These are phyloP conservation scores for Tardiomyces blankii DNA, from an alignment of 1,139 yeast species.

Conservation along the genomic window DNA sequence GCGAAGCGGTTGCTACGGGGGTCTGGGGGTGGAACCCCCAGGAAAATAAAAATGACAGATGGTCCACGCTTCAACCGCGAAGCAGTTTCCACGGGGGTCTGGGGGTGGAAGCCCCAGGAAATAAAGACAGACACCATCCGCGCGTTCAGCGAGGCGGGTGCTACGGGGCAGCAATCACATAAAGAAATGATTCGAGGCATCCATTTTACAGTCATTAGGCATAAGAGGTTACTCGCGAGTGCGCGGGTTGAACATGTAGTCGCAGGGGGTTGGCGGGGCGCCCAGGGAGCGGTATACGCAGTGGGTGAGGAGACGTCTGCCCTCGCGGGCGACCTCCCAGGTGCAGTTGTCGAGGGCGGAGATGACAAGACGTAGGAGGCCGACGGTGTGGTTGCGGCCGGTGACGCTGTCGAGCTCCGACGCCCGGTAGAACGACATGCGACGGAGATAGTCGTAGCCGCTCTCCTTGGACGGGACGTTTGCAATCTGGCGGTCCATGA, in stretches of 20 bases:
- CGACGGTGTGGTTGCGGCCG: slow-evolving; percentile 20
- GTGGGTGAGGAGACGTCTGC: slow-evolving; percentile 19
- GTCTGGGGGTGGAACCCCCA: too few species aligned
- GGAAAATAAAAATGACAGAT: too few species aligned
- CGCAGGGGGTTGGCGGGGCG: slow-evolving; percentile 2
- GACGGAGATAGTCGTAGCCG: slow-evolving; percentile 16
- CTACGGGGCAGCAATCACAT: too few species aligned
- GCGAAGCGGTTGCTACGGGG: too few species aligned
- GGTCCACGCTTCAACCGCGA: too few species aligned
- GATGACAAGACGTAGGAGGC: slow-evolving; percentile 21
- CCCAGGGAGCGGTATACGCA: slow-evolving; percentile 25
- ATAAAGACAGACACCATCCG: too few species aligned
- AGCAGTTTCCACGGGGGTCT: too few species aligned
- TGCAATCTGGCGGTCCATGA: slow-evolving; percentile 10
- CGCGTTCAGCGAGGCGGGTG: too few species aligned
- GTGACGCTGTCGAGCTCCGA: slow-evolving; percentile 12
- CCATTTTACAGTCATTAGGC: not conserved
- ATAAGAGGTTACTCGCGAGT: not conserved
- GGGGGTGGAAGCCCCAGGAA: too few species aligned
- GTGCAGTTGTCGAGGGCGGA: slow-evolving; percentile 16
- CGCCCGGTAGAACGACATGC: slow-evolving; percentile 13
- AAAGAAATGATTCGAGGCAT: too few species aligned
- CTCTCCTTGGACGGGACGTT: slow-evolving; percentile 12
- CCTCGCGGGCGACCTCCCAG: slow-evolving; percentile 24
- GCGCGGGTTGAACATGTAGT: slow-evolving; percentile 1